Conservation (phyloP, 192 early-diverging fungal genomes). For the Phlyctochytrium arcticum region DNA sequence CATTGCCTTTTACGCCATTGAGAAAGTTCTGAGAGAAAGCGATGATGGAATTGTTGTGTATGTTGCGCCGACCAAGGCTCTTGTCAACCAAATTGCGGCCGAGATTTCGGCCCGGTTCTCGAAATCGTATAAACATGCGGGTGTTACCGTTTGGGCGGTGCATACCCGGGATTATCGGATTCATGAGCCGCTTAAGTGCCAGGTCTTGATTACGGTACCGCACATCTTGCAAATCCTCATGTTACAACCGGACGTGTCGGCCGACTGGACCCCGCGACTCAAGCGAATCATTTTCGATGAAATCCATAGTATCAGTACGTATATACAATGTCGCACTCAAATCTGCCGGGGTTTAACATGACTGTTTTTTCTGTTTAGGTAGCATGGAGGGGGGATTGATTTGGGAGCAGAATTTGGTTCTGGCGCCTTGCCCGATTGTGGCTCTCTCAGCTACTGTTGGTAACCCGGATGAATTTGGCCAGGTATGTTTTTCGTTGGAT, state of each 20-base stretch:
- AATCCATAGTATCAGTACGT: slow-evolving; percentile 10
- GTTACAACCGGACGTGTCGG: slow-evolving; percentile 8
- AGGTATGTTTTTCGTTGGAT: not conserved
- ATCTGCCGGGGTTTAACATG: not conserved
- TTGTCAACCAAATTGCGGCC: slow-evolving; percentile 45
- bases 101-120: slow-evolving; percentile 42
- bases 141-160: slow-evolving; percentile 29
- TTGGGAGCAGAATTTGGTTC: slow-evolving; percentile 39
- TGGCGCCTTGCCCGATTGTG: slow-evolving; percentile 38
- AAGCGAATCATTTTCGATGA: slow-evolving; percentile 49
- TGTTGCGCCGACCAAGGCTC: slow-evolving; percentile 45
- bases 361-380: slow-evolving; percentile 18
- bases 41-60: slow-evolving; percentile 41
- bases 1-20: slow-evolving; percentile 48
- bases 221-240: slow-evolving; percentile 15
- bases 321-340: not conserved
- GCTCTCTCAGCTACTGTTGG: slow-evolving; percentile 44
- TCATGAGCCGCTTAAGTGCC: slow-evolving; percentile 24
- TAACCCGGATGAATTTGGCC: slow-evolving; percentile 18
- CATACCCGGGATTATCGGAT: slow-evolving; percentile 34
- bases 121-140: slow-evolving; percentile 26
- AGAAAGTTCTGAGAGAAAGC: slow-evolving; percentile 34
- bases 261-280: slow-evolving; percentile 24
- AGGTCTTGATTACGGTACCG: slow-evolving; percentile 39
- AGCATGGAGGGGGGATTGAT: slow-evolving; percentile 24